Base-by-base conservation (phyloP, 2,329 filamentous ascomycete species). In the Exophiala sp. region DNA sequence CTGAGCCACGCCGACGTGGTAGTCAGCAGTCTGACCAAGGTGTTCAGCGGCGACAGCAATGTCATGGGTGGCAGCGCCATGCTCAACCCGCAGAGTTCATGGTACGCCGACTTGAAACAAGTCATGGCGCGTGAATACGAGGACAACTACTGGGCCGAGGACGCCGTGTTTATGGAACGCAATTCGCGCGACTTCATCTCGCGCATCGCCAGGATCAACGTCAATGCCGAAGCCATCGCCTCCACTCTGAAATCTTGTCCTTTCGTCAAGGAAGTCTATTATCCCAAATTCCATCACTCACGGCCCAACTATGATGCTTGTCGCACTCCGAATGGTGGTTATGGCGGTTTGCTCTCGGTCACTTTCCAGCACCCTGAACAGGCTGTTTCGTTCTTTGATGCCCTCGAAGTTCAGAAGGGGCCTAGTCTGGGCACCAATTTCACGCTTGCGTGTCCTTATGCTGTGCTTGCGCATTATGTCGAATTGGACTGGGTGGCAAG, bases 341-440 rank as follows among this genome's bases (percentile, higher is more conserved):
- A 97, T 63, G 91, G 93, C 8, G 91, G 91, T 2, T 73, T 98
- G 2, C 75, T 98, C 10, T 95, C 88, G 2, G 82, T 90, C 30
- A 88, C 85, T 0, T 95, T 97, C 63, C 72, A 86, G 59, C 75
- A 75, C 1, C 80, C 77, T 49, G 73, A 76, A 23, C 82, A 90
- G 55, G 87, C 91, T 0, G 73, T 88, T 46, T 78, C 80, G 1
- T 96, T 97, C 66, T 96, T 85, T 68, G 89, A 98, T 68, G 77
- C 79, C 10, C 72, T 98, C 13, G 82, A 94, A 55, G 93, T 89
- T 1, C 83, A 88, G 32, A 98, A 98, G 68, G 93, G 93, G 0
- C 93, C 93, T 0, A 96, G 89, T 68, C 73, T 98, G 43, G 93
- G 93, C 1, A 97, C 93, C 0, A 98, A 98, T 68, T 98, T 98